These are phyloP conservation scores for Saposhnikovia divaricata DNA, from an alignment of 129 eudicot species.

Conservation along the genomic window DNA sequence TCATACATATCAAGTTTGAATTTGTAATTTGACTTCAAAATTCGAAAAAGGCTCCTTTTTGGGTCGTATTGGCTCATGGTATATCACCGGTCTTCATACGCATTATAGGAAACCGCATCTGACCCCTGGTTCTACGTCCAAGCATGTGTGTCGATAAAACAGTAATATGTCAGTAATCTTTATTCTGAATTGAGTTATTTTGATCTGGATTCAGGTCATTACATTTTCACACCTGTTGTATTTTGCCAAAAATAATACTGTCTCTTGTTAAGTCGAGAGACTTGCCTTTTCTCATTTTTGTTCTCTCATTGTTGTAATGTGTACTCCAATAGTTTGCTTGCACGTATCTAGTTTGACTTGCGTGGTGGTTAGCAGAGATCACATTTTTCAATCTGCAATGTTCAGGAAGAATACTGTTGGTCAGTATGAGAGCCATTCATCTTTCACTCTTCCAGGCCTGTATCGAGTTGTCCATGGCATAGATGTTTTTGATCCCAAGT, in stretches of 20 bases:
- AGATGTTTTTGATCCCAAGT: slow-evolving; percentile 96
- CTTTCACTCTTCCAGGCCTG: slow-evolving; percentile 89
- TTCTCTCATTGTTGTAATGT: not conserved
- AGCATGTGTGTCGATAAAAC: not conserved
- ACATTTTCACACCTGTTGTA: not conserved
- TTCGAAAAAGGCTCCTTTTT: not conserved
- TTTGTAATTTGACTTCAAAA: not conserved
- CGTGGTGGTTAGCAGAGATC: not conserved
- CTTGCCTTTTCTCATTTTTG: not conserved
- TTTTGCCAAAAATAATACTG: not conserved
- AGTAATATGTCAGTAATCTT: not conserved
- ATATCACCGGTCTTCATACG: not conserved
- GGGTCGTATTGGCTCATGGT: not conserved
- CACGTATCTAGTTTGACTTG: not conserved
- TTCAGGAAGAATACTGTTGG: slow-evolving; percentile 88
- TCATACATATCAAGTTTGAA: not conserved
- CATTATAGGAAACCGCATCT: not conserved
- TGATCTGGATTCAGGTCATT: not conserved
- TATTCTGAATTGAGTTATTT: not conserved
- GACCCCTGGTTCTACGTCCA: not conserved
- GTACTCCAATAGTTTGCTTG: not conserved
- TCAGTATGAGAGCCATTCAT: slow-evolving; percentile 88
- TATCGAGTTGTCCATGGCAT: slow-evolving; percentile 96
- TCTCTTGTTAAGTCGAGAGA: not conserved
- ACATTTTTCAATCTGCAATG: not conserved